Evolutionary conservation across 2,329 filamentous ascomycete genomes (phyloP).

Genomic region (Xylariales sp.): DNA sequence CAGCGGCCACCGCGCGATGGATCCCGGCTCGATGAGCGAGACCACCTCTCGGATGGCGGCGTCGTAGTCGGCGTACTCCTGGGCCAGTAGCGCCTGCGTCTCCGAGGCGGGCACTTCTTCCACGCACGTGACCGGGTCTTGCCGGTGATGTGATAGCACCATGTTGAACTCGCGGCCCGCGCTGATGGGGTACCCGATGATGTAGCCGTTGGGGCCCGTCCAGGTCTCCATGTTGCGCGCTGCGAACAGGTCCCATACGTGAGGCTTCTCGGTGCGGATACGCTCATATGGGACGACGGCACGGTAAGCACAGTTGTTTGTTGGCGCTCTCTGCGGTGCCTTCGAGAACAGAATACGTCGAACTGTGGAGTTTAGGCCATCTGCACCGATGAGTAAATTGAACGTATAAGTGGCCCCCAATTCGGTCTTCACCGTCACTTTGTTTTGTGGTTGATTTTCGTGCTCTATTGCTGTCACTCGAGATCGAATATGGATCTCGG

Average conservation of each 20-base stretch:
- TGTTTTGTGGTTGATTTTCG: neutral
- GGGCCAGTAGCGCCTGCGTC: neutral
- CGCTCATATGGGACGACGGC: neutral
- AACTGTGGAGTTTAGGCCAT: neutral
- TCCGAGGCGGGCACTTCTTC: neutral
- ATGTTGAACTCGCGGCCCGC: neutral
- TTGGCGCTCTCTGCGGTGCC: neutral
- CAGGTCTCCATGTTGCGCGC: neutral
- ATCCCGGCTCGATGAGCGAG: neutral
- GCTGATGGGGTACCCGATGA: neutral
- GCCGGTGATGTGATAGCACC: neutral
- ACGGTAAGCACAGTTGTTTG: neutral
- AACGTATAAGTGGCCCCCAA: neutral
- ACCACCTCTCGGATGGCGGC: neutral
- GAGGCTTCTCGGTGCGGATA: neutral
- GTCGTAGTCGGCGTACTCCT: neutral
- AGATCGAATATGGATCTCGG: neutral
- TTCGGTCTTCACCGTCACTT: neutral
- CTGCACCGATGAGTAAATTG: neutral
- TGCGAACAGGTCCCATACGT: neutral
- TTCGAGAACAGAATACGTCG: neutral
- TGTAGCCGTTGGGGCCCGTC: neutral
- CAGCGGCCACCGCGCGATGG: neutral
- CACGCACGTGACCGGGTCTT: neutral
- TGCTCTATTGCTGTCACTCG: neutral